These are phyloP conservation scores for Herpotrichia juniperi DNA, from an alignment of 2,329 filamentous ascomycete species.

Conservation along the genomic window DNA sequence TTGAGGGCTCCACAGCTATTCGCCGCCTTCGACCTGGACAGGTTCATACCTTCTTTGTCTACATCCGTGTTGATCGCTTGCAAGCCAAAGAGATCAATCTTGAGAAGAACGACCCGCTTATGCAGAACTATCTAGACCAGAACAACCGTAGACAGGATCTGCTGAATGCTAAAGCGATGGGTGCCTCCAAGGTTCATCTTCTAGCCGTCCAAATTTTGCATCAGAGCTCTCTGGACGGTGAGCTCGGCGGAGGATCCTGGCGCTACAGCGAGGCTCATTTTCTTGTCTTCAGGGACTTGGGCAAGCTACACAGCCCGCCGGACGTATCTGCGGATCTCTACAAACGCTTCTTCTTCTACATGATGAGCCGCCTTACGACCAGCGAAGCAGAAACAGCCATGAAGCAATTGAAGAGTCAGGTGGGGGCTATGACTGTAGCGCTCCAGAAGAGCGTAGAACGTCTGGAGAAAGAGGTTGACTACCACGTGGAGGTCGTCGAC, in stretches of 20 bases:
- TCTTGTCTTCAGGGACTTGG: slow-evolving; percentile 25
- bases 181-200: slow-evolving; percentile 29
- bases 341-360: slow-evolving; percentile 29
- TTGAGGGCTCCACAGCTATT: slow-evolving; percentile 22
- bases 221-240: slow-evolving; percentile 24
- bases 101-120: slow-evolving; percentile 25
- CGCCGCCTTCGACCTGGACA: slow-evolving; percentile 31
- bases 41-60: slow-evolving; percentile 29
- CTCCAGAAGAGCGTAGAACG: slow-evolving; percentile 12
- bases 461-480: slow-evolving; percentile 25
- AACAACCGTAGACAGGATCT: slow-evolving; percentile 29
- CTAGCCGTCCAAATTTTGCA: slow-evolving; percentile 32
- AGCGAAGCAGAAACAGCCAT: slow-evolving; percentile 14
- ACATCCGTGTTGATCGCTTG: slow-evolving; percentile 23
- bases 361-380: slow-evolving; percentile 14
- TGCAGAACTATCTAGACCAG: slow-evolving; percentile 26
- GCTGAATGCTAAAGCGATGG: slow-evolving; percentile 17
- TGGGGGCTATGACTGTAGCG: background rate
- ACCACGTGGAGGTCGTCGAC: slow-evolving; percentile 22
- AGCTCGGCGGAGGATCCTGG: slow-evolving; percentile 29
- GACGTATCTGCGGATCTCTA: slow-evolving; percentile 25
- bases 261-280: slow-evolving; percentile 31
- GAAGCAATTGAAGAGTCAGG: slow-evolving; percentile 2
- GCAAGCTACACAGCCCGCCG: slow-evolving; percentile 23
- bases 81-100: slow-evolving; percentile 22